Percentiles rank a stretch among this genome's conserved stretches.
Evolutionary conservation across 2,329 filamentous ascomycete species (phyloP).

Genomic region (Pseudogymnoascus sp.): DNA sequence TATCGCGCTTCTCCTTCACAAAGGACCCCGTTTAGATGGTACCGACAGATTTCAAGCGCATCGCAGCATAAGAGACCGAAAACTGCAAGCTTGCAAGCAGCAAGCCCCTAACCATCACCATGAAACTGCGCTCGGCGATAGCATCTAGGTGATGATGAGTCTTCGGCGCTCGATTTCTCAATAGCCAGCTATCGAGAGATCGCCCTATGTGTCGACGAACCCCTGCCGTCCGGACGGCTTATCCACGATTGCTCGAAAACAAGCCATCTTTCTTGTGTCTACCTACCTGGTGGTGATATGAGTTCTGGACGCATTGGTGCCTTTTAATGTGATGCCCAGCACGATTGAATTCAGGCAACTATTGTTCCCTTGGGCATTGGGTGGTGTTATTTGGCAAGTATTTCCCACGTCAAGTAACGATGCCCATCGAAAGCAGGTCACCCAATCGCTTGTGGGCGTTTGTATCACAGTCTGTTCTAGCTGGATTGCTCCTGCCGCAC

Average conservation of each 20-base stretch:
- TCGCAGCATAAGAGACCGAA: background rate
- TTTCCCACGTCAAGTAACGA: background rate
- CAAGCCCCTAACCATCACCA: background rate
- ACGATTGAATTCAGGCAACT: background rate
- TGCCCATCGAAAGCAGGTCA: background rate
- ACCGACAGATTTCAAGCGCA: background rate
- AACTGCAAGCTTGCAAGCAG: background rate
- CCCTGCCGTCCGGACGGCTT: background rate
- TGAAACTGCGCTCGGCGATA: background rate
- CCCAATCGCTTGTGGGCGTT: background rate
- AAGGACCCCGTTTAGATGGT: slow-evolving; percentile 28
- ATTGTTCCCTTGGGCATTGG: background rate
- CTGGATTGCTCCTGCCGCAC: background rate
- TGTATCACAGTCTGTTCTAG: background rate
- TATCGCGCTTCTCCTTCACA: slow-evolving; percentile 54
- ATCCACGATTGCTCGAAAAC: background rate
- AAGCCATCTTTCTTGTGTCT: background rate
- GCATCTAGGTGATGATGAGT: background rate
- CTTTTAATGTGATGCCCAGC: slow-evolving; percentile 12
- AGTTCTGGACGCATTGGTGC: background rate
- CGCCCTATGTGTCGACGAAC: background rate
- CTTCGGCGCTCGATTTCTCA: background rate
- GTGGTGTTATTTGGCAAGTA: background rate
- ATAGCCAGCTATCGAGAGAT: background rate
- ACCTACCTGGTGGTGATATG: background rate